A percentile compares a stretch with the other conserved stretches of the same genome.
These are phyloP conservation scores for Colletotrichum sp. DNA, from an alignment of 2,329 filamentous ascomycete genomes.

Conservation along the genomic window DNA sequence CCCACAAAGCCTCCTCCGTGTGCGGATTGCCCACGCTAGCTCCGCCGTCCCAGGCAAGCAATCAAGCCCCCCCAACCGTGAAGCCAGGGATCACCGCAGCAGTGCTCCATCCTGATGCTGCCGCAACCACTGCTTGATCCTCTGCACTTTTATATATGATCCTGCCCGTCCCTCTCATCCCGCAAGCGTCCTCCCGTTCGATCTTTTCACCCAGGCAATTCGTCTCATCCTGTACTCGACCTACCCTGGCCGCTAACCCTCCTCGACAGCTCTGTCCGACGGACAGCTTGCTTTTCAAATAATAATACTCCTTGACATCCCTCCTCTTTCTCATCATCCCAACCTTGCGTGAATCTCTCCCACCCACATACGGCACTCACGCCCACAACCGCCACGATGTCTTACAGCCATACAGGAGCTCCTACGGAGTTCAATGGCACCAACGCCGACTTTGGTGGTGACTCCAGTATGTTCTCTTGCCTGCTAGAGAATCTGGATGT, in stretches of 20 bases:
- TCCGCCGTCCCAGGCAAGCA: constrained; percentile 3
- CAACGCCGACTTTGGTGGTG: constrained; percentile 69
- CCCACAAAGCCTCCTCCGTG: constrained; percentile 18
- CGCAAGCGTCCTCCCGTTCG: background rate
- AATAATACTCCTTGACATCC: background rate
- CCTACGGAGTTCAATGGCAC: constrained; percentile 69
- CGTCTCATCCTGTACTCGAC: constrained; percentile 13
- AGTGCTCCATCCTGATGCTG: constrained; percentile 8
- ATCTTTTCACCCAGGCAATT: background rate
- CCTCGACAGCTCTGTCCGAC: constrained; percentile 3
- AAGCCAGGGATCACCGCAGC: constrained; percentile 16
- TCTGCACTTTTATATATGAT: constrained; percentile 11
- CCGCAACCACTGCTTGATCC: background rate
- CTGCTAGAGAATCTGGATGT: background rate
- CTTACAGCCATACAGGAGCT: constrained; percentile 63
- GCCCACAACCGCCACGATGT: constrained; percentile 46
- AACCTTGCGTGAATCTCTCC: constrained; percentile 7
- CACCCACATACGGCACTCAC: constrained; percentile 11
- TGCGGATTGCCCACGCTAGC: constrained; percentile 21
- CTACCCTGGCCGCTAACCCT: constrained; percentile 17
- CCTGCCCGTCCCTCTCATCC: constrained; percentile 1
- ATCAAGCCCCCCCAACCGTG: background rate
- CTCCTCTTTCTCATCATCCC: background rate
- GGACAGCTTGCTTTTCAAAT: constrained; percentile 15
- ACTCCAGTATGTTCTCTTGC: constrained; percentile 70